A percentile compares a stretch with the other conserved stretches of the same genome.
Evolutionary conservation across 768 basidiomycete genomes (phyloP).

Genomic region (Boletus eberwhitei): DNA sequence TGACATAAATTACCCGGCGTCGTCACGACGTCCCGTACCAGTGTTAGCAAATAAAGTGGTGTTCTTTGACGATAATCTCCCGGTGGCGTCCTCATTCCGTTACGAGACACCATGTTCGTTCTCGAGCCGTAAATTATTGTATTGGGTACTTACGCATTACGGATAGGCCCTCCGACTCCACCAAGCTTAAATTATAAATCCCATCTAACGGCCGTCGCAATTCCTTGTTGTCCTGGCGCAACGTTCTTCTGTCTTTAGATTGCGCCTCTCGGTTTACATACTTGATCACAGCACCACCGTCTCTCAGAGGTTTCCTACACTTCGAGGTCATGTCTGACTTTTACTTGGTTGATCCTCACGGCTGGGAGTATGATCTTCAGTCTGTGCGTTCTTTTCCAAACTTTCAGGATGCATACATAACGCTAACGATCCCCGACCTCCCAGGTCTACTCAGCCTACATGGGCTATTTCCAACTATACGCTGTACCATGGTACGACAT

Average conservation of each 20-base stretch:
- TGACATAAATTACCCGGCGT: slow-evolving; percentile 1
- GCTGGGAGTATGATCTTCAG: slow-evolving; percentile 80
- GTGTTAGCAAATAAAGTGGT: slow-evolving; percentile 1
- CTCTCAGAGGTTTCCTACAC: neutral
- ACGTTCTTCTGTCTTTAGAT: neutral
- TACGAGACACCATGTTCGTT: slow-evolving; percentile 7
- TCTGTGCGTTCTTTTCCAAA: slow-evolving; percentile 48
- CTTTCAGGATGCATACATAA: neutral
- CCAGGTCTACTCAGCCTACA: slow-evolving; percentile 70
- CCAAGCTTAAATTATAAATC: slow-evolving; percentile 17
- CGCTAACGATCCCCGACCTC: neutral
- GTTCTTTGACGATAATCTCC: neutral
- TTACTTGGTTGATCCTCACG: slow-evolving; percentile 67
- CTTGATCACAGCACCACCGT: neutral
- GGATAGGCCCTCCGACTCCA: slow-evolving; percentile 6
- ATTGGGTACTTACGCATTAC: slow-evolving; percentile 14
- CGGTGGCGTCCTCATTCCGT: slow-evolving; percentile 21
- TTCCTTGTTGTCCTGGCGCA: neutral
- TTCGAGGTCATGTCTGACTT: slow-evolving; percentile 55
- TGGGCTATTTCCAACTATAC: slow-evolving; percentile 73
- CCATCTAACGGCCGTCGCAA: neutral
- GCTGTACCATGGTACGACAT: slow-evolving; percentile 57
- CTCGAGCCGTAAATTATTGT: slow-evolving; percentile 17
- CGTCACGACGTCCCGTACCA: neutral
- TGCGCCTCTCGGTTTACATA: neutral